Conservation (phyloP, 805 yeast genomes). For the Starmera quercuum region DNA sequence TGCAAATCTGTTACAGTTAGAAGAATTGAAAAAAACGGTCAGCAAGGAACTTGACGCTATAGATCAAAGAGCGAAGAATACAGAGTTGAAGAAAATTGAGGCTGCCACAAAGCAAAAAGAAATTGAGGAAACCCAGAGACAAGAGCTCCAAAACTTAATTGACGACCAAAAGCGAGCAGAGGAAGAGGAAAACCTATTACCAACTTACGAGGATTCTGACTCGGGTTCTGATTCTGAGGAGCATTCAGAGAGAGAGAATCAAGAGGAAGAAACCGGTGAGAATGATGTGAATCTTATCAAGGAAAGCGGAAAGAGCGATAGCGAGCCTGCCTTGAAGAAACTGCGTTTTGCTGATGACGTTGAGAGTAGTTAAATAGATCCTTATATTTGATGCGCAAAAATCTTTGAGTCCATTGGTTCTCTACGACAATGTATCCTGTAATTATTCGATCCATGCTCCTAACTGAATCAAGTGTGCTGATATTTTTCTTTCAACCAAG, state of each 20-base stretch:
- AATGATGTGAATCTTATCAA: conserved; percentile 1
- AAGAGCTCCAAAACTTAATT: conserved; percentile 2
- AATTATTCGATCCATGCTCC: too few relatives aligned
- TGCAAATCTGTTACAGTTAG: conserved; percentile 10
- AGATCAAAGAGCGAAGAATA: conserved; percentile 4
- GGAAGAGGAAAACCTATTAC: conserved; percentile 13
- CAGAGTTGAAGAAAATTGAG: conserved; percentile 8
- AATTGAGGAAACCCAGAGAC: conserved; percentile 6
- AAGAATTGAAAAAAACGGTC: conserved; percentile 11
- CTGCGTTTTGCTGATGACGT: conserved; percentile 9
- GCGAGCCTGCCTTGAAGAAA: conserved; percentile 3
- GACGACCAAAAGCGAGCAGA: conserved; percentile 6
- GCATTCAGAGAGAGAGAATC: conserved; percentile 5
- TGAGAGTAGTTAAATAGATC: too few relatives aligned
- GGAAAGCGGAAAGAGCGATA: not conserved
- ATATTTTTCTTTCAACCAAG: too few relatives aligned
- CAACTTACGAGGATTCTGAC: conserved; percentile 8
- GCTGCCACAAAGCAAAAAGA: conserved; percentile 8
- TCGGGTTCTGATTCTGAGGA: conserved; percentile 8
- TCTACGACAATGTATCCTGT: too few relatives aligned
- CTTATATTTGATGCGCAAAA: too few relatives aligned
- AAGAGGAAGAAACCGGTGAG: conserved; percentile 4
- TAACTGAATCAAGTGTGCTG: too few relatives aligned
- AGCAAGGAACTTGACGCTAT: conserved; percentile 6
- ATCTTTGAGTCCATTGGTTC: too few relatives aligned